Base-by-base conservation (phyloP, 1,284 basidiomycete genomes). In the Pulveroboletus sp. region DNA sequence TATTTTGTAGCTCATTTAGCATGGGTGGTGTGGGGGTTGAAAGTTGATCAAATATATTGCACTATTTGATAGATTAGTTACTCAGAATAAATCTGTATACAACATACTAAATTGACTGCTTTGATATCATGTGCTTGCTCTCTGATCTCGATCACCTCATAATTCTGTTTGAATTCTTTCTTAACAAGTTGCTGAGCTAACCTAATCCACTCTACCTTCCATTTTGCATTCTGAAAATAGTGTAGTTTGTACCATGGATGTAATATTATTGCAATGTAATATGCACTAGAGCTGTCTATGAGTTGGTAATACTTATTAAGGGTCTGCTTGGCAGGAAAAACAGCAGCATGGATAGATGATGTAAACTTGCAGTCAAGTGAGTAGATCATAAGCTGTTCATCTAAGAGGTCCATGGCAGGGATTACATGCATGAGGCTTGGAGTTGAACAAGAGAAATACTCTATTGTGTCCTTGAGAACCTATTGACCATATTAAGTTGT, bases 361-460 rank as follows among this genome's bases (percentile, higher is more conserved):
- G 55, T 17, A 0, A 63, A 18, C 7, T 56, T 26, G 2, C 44
- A 56, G 35, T 66, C 58, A 10, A 59, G 52, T 11, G 54, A 45
- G 15, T 49, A 18, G 15, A 49, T 68, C 14, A 52, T 52, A 14
- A 67, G 56, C 2, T 47, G n/a, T 14, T 53, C 36, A 49, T 72
- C 58, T 22, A 72, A 62, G 29, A 50, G 45, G 44, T 72, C 68
- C 65, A 73, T 69, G 24, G 64, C 63, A 12, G 65, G 66, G 40
- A 73, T 72, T 6, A 73, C 64, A 14, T 31, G 64, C 7, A 66
- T 52, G 11, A 72, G 62, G 44, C 60, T 65, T 7, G 66, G 63
- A 0, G 36, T 64, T 17, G n/a, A 18, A 31, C 29, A 31, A 8
- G 51, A 72, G 57, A 72, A 72, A 50, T 61, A 69, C 0, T 64